Conservation (phyloP, 257 asterid species). For the Gynochthodes officinalis region DNA sequence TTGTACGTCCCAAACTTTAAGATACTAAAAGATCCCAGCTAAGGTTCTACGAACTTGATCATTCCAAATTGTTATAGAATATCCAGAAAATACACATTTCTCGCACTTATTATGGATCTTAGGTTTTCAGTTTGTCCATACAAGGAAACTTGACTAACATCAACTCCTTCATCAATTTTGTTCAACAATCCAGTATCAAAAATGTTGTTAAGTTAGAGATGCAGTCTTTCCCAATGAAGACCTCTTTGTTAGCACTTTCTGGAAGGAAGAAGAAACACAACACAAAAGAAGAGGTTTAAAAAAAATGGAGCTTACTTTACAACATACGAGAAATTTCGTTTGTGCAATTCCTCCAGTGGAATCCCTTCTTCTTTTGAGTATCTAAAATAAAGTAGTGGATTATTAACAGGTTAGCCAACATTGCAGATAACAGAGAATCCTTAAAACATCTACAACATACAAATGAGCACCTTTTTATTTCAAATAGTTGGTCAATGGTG, state of each 20-base stretch:
- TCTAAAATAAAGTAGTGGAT: conserved; percentile 35
- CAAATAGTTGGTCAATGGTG: background rate
- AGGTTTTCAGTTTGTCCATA: background rate
- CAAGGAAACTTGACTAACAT: background rate
- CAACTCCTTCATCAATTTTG: background rate
- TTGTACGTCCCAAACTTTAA: background rate
- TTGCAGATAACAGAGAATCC: background rate
- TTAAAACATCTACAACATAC: background rate
- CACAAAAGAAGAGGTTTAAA: background rate
- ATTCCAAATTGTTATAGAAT: background rate
- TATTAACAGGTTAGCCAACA: background rate
- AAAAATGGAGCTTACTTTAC: conserved; percentile 51
- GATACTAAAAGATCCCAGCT: background rate
- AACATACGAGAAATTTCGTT: conserved; percentile 68
- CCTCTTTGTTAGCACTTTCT: background rate
- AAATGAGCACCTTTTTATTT: background rate
- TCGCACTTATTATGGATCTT: background rate
- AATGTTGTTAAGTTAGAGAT: background rate
- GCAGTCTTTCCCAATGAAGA: background rate
- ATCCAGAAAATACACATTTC: too few relatives aligned
- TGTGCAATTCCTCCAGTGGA: conserved; percentile 46
- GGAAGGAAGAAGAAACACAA: background rate
- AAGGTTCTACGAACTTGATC: background rate
- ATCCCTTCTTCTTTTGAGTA: conserved; percentile 94
- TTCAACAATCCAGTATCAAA: background rate